Conservation (phyloP, 495 filamentous ascomycete species). For the Hypoxylon perforatum region DNA sequence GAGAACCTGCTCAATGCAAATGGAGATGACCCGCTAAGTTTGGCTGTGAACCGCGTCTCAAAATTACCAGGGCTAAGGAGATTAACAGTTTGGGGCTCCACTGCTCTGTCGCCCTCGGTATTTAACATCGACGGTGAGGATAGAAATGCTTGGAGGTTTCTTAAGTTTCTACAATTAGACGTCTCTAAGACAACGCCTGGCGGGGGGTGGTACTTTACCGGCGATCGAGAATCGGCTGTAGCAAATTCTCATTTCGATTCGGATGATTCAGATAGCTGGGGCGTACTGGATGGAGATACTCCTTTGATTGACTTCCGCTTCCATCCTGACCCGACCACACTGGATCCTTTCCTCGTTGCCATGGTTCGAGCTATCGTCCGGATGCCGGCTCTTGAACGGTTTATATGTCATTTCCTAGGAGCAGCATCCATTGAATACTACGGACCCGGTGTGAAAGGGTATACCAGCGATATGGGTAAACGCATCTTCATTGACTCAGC, state of each 20-base stretch:
- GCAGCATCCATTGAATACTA: not conserved
- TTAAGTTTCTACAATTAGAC: not conserved
- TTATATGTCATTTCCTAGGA: not conserved
- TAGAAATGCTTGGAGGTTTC: not conserved
- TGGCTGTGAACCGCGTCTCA: constrained; percentile 15
- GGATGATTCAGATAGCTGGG: not conserved
- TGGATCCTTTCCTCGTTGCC: constrained; percentile 14
- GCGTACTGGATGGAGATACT: not conserved
- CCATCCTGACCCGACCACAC: constrained; percentile 4
- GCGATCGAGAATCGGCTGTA: not conserved
- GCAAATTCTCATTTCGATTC: not conserved
- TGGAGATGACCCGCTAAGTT: constrained; percentile 9
- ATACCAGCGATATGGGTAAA: not conserved
- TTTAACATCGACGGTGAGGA: constrained; percentile 2
- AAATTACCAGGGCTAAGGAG: constrained; percentile 2
- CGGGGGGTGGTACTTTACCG: constrained; percentile 14
- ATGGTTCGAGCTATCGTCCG: constrained; percentile 7
- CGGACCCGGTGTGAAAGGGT: not conserved
- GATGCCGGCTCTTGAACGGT: constrained; percentile 4
- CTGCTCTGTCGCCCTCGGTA: constrained; percentile 9
- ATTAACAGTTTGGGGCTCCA: not conserved
- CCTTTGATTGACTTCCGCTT: not conserved
- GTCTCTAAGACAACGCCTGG: constrained; percentile 12
- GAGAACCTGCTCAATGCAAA: constrained; percentile 4
- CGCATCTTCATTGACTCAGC: not conserved